phyloP scores from a whole-genome alignment of 2,329 filamentous ascomycete genomes.

The Truncatella angustata region DNA sequence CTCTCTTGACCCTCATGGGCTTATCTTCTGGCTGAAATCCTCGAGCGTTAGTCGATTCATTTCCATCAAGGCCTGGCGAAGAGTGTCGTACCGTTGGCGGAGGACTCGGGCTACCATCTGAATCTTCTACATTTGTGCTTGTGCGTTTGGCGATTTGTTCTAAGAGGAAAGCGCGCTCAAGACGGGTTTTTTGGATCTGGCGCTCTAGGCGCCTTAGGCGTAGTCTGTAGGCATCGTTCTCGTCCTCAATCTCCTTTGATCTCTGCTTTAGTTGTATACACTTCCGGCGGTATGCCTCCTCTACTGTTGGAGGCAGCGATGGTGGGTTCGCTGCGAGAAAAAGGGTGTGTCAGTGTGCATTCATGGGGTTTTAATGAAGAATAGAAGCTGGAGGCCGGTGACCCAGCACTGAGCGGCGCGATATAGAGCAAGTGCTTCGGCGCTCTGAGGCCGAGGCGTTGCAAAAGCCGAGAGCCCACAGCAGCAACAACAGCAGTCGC shows the following conservation, averaged over 20 bases:
- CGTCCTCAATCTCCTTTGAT: slow-evolving; percentile 85
- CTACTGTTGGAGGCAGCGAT: slow-evolving; percentile 79
- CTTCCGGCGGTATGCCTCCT: slow-evolving; percentile 94
- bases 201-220: slow-evolving; percentile 78
- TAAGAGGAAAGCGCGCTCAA: slow-evolving; percentile 75
- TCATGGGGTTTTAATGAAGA: neutral
- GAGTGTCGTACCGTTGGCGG: slow-evolving; percentile 63
- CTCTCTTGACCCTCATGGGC: slow-evolving; percentile 71
- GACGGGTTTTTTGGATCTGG: slow-evolving; percentile 85
- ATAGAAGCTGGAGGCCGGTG: no score
- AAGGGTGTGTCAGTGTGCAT: slow-evolving; percentile 12
- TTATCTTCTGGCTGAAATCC: slow-evolving; percentile 69
- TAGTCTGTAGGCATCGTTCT: slow-evolving; percentile 80
- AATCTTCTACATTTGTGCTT: slow-evolving; percentile 72
- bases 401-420: no score
- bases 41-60: slow-evolving; percentile 19
- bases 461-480: no score
- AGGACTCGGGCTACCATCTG: slow-evolving; percentile 76
- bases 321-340: slow-evolving; percentile 49
- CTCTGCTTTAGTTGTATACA: slow-evolving; percentile 92
- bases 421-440: no score
- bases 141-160: slow-evolving; percentile 74
- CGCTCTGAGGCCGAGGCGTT: no score
- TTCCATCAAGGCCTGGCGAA: slow-evolving; percentile 26
- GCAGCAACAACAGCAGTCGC: no score